phyloP scores from a whole-genome alignment of 148 eudicot genomes.

The Rhododendron mucronatum region DNA sequence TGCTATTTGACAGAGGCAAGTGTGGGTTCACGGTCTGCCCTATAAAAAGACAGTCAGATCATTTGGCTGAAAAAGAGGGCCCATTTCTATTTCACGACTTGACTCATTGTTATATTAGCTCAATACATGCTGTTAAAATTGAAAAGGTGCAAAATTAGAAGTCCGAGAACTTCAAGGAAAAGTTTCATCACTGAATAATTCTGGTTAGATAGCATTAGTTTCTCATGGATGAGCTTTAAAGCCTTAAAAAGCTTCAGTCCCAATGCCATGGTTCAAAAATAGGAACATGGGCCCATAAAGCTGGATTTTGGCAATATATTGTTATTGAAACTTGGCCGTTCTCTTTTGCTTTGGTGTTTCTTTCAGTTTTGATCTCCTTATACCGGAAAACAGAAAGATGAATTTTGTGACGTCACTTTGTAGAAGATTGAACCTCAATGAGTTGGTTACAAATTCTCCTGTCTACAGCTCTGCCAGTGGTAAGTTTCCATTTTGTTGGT shows the following conservation, averaged over 20 bases:
- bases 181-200: background rate
- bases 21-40: no score
- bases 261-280: background rate
- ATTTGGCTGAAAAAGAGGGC: background rate
- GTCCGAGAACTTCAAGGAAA: background rate
- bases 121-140: background rate
- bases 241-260: background rate
- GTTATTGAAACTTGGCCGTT: background rate
- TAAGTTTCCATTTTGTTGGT: slow-evolving; percentile 13
- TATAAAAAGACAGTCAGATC: no score
- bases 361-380: slow-evolving; percentile 6
- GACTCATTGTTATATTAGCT: background rate
- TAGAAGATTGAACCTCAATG: slow-evolving; percentile 41
- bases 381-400: slow-evolving; percentile 20
- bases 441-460: slow-evolving; percentile 40
- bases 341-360: background rate
- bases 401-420: slow-evolving; percentile 44
- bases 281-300: background rate
- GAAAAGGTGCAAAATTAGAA: background rate
- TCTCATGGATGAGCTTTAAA: background rate
- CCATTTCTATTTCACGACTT: background rate
- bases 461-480: slow-evolving; percentile 42
- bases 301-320: background rate
- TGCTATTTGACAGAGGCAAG: background rate
- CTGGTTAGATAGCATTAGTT: background rate